These are phyloP conservation scores for Neurospora sp. DNA, from an alignment of 495 filamentous ascomycete species.

Conservation along the genomic window DNA sequence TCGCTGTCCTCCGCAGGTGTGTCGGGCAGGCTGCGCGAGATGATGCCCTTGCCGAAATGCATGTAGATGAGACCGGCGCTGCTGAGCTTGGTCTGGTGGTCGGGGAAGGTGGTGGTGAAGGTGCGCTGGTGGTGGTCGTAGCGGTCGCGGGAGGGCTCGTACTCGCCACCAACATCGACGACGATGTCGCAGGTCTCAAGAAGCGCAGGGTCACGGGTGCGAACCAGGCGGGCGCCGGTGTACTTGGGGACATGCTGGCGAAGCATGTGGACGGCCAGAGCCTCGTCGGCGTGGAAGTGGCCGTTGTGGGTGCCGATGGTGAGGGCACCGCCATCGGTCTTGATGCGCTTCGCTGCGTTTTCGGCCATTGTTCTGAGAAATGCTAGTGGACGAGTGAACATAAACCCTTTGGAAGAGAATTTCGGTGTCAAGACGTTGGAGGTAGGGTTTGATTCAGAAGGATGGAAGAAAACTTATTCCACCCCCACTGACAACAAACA, in stretches of 20 bases:
- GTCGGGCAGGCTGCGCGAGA: conserved; percentile 51
- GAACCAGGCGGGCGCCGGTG: conserved; percentile 60
- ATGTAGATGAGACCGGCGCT: conserved; percentile 90
- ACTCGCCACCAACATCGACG: conserved; percentile 90
- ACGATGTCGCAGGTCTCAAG: conserved; percentile 84
- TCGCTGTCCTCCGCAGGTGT: conserved; percentile 38
- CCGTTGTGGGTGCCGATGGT: conserved; percentile 89
- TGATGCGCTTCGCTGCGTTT: conserved; percentile 61
- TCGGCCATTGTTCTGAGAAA: conserved; percentile 44
- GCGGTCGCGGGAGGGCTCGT: conserved; percentile 62
- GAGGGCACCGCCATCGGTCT: conserved; percentile 43
- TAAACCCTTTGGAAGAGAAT: conserved; percentile 10
- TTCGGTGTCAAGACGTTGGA: background rate
- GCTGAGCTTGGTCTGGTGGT: conserved; percentile 74
- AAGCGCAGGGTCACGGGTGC: conserved; percentile 72
- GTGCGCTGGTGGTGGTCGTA: conserved; percentile 97
- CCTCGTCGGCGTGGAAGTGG: conserved; percentile 98
- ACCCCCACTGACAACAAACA: background rate
- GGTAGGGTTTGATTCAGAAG: background rate
- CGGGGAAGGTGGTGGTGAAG: conserved; percentile 69
- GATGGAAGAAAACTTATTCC: background rate
- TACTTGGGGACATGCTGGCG: conserved; percentile 74
- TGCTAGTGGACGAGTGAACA: background rate
- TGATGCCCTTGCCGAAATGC: conserved; percentile 81
- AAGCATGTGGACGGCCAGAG: conserved; percentile 94